A percentile compares a stretch with the other conserved stretches of the same genome.
phyloP scores from a whole-genome alignment of 495 filamentous ascomycete genomes.

The Daldinia decipiens region DNA sequence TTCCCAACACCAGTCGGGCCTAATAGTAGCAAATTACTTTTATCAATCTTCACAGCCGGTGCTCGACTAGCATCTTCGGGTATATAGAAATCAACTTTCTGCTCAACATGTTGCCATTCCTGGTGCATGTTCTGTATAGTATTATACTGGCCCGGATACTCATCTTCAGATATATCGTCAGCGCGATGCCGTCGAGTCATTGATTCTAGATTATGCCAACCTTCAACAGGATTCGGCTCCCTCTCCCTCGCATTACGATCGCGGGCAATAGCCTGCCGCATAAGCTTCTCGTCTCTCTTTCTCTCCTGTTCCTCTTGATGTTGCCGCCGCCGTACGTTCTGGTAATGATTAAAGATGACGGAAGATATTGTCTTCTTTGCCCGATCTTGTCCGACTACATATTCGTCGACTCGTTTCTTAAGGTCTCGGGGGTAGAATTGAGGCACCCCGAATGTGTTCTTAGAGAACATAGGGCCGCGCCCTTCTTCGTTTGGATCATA shows the following conservation, averaged over 20 bases:
- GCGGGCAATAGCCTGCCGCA: conserved; percentile 57
- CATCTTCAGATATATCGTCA: conserved; percentile 67
- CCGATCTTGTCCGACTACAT: conserved; percentile 93
- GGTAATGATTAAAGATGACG: conserved; percentile 97
- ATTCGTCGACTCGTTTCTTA: conserved; percentile 93
- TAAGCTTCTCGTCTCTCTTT: conserved; percentile 63
- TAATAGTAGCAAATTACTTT: conserved; percentile 93
- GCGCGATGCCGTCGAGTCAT: conserved; percentile 41
- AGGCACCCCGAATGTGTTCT: conserved; percentile 67
- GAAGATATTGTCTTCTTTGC: conserved; percentile 96
- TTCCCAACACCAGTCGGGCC: conserved; percentile 97
- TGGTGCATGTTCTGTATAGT: conserved; percentile 60
- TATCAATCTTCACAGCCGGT: conserved; percentile 83
- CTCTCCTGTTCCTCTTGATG: conserved; percentile 82
- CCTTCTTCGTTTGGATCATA: conserved; percentile 74
- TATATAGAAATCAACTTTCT: conserved; percentile 50
- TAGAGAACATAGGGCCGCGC: conserved; percentile 61
- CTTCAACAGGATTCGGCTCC: conserved; percentile 58
- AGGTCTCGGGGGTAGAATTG: conserved; percentile 82
- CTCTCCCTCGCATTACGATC: conserved; percentile 55
- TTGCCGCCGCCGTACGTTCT: conserved; percentile 81
- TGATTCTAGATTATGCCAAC: conserved; percentile 51
- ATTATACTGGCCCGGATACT: conserved; percentile 78
- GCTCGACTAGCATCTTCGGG: conserved; percentile 58
- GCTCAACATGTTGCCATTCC: conserved; percentile 35